Percentiles rank a stretch among this genome's conserved stretches.
Evolutionary conservation across 2,329 filamentous ascomycete genomes (phyloP).

Genomic region (Elsinoe batatas): DNA sequence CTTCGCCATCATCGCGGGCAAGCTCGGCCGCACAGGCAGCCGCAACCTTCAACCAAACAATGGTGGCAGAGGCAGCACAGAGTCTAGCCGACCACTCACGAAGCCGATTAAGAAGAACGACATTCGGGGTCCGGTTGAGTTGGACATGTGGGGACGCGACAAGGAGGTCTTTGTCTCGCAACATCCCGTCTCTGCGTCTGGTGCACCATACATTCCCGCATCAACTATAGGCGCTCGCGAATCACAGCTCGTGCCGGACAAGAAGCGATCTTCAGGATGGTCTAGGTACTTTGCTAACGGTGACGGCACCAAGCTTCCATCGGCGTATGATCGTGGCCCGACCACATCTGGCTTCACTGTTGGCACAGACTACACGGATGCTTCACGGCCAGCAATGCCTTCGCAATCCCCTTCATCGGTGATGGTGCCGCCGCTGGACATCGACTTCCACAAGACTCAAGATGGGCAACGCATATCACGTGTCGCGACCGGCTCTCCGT

Average conservation of each 20-base stretch:
- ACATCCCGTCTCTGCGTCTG: constrained; percentile 17
- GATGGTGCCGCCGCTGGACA: constrained; percentile 57
- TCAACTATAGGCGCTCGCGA: constrained; percentile 22
- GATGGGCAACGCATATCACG: constrained; percentile 55
- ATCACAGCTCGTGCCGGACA: constrained; percentile 25
- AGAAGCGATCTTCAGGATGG: constrained; percentile 49
- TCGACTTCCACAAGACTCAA: constrained; percentile 40
- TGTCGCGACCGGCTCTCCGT: constrained; percentile 60
- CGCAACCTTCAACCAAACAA: constrained; percentile 29
- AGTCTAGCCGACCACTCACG: constrained; percentile 9
- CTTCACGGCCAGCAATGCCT: constrained; percentile 34
- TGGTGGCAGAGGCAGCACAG: constrained; percentile 1
- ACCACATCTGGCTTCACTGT: constrained; percentile 39
- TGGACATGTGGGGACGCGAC: constrained; percentile 10
- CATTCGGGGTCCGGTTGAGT: constrained; percentile 4
- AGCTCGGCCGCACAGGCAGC: constrained; percentile 42
- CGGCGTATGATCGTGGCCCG: constrained; percentile 27
- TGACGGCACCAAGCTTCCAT: constrained; percentile 25
- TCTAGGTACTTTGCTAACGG: constrained; percentile 28
- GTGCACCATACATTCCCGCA: constrained; percentile 28
- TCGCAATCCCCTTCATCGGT: constrained; percentile 45
- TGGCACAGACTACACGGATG: constrained; percentile 34
- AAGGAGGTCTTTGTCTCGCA: constrained; percentile 10
- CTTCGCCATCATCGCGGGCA: constrained; percentile 45
- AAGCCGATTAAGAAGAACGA: constrained; percentile 5